Percentiles rank a stretch among this genome's conserved stretches.
Conservation (phyloP, 78 protist species). For the Chrysochromulina parva region DNA sequence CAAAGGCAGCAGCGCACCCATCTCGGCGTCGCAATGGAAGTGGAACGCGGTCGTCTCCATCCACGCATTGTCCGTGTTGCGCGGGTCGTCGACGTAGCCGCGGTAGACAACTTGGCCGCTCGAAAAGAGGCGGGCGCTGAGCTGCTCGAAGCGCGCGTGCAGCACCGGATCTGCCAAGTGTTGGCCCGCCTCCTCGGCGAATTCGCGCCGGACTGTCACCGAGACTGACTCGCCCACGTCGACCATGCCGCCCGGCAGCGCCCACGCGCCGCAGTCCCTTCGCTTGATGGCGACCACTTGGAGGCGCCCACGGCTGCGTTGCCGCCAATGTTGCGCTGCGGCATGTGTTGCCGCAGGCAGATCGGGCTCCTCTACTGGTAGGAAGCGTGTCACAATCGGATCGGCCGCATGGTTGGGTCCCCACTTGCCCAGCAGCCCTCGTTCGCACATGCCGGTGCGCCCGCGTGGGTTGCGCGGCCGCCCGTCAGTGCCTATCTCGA, state of each 20-base stretch:
- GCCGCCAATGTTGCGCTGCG: too few relatives aligned
- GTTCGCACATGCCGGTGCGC: not conserved
- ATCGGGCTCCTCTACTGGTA: not conserved
- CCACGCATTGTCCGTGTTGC: constrained; percentile 55
- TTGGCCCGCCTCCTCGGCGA: constrained; percentile 6
- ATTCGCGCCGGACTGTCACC: constrained; percentile 10
- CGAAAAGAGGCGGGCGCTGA: too few relatives aligned
- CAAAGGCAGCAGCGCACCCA: not conserved
- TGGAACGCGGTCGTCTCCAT: constrained; percentile 62
- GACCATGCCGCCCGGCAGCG: constrained; percentile 63
- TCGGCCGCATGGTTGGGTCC: constrained; percentile 25
- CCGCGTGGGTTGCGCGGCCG: not conserved
- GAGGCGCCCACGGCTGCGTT: too few relatives aligned
- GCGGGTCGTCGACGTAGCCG: constrained; percentile 68
- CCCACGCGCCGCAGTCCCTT: constrained; percentile 42
- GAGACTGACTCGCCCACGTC: constrained; percentile 44
- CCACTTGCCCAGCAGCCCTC: constrained; percentile 8
- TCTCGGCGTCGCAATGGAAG: constrained; percentile 23
- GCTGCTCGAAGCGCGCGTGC: too few relatives aligned
- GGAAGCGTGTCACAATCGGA: not conserved
- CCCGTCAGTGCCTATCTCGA: too few relatives aligned
- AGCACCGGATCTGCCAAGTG: too few relatives aligned
- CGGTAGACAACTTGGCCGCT: not conserved
- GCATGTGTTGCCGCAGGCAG: not conserved
- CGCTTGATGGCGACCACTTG: constrained; percentile 40